Evolutionary conservation across 768 basidiomycete species (phyloP), one percentile per base, ranked within the genome.

Genomic region (Cystobasidium tubakii): DNA sequence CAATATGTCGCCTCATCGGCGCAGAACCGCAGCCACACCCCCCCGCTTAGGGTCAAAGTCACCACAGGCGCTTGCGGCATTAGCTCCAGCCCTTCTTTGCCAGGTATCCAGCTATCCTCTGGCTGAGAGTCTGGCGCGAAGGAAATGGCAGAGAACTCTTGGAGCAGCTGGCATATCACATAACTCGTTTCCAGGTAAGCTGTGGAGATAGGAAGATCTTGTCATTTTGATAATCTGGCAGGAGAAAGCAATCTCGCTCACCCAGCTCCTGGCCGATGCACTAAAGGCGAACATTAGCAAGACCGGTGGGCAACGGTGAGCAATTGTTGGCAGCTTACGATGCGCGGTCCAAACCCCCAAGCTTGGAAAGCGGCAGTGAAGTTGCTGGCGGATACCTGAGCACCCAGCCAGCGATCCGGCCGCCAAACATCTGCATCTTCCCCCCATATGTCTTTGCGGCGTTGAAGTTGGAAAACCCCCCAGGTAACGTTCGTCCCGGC

Each of bases 221-320:
- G 17, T 64, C 17, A 36, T 7, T 17, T 64, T n/a, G n/a, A n/a
- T 64, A 64, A 29, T 27, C 62, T 23, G 34, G 6, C 53, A 39
- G 39, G 7, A 39, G 39, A 6, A 29, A n/a, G 27, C 27, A n/a
- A n/a, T 54, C 10, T 23, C 10, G 23, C 36, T 66, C 42, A 44
- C 64, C 64, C 6, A 66, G 36, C 27, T 66, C 64, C 42, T 66
- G 64, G 13, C 64, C 64, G 15, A 66, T 66, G 64, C 64, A 66
- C 64, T 66, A 12, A 21, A 17, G 2, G n/a, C 64, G 19, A 23
- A 27, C 42, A 44, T 39, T 15, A 31, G 42, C 12, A 39, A 25
- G 17, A 25, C 39, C 15, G 39, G 21, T 7, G 23, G 33, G 17
- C 42, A 66, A n/a, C n/a, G n/a, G n/a, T n/a, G n/a, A n/a, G n/a